Evolutionary conservation across 169 alveolate genomes (phyloP), one percentile per base, ranked within the genome.

Genomic region (Nephromyces sp.): DNA sequence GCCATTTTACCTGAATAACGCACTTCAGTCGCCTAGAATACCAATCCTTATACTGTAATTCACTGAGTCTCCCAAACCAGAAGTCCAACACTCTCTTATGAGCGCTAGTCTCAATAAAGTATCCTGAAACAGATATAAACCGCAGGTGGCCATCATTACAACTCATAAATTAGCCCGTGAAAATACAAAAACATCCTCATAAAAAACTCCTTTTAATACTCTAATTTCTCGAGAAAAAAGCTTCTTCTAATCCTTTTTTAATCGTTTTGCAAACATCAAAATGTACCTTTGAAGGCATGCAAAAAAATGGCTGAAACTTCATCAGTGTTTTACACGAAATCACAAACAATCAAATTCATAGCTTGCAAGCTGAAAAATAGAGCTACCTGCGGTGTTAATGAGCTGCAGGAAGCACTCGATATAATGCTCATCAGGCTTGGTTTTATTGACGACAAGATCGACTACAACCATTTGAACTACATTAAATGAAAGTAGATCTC

Each of bases 11-110:
- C 76, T 75, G 82, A 22, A 75, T 89, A 52, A 90, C 87, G 73
- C 92, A 91, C 74, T 91, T 91, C 51, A 91, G 82, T 52, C 96
- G 86, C 75, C 87, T 90, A 52, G 96, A 88, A 68, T 89, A 89
- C 79, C 85, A 77, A 29, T 71, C 68, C 64, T 86, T 82, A 53
- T 81, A 81, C 78, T 86, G 89, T 33, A 91, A 83, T 72, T 91
- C 96, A 72, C 77, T 84, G 24, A 91, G 84, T 4, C 96, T 81
- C 22, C 96, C 95, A 70, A 91, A 91, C 96, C 96, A 91, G 78
- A 87, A 85, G 81, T 91, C 96, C 62, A n/a, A n/a, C n/a, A n/a
- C n/a, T n/a, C n/a, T n/a, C n/a, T n/a, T n/a, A n/a, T n/a, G n/a
- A 91, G 82, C 21, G 87, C 90, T 53, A 87, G 87, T 67, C 87